phyloP scores from a whole-genome alignment of 495 filamentous ascomycete genomes.

The Beverwykella pulmonaria region DNA sequence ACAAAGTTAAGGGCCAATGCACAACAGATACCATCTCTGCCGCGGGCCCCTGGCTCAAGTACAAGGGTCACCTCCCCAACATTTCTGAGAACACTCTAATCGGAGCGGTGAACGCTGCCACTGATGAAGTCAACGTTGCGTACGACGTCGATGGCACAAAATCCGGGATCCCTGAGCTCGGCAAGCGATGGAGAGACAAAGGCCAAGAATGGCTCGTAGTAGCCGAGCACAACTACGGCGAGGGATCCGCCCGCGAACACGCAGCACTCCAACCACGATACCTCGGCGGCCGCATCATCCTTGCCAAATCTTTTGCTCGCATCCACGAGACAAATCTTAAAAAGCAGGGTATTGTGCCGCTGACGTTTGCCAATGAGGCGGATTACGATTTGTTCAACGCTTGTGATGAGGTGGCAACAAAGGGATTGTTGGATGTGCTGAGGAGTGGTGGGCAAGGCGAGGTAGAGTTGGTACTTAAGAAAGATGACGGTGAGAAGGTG shows the following conservation, averaged over 20 bases:
- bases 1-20: slow-evolving; percentile 96
- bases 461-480: slow-evolving; percentile 64
- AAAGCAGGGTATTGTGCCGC: slow-evolving; percentile 95
- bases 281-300: slow-evolving; percentile 83
- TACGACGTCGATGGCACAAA: slow-evolving; percentile 74
- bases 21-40: slow-evolving; percentile 98
- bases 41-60: slow-evolving; percentile 98
- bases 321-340: slow-evolving; percentile 99
- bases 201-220: slow-evolving; percentile 84
- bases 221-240: slow-evolving; percentile 97
- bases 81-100: slow-evolving; percentile 99
- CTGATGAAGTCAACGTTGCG: slow-evolving; percentile 86
- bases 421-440: slow-evolving; percentile 81
- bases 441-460: slow-evolving; percentile 77
- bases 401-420: slow-evolving; percentile 77
- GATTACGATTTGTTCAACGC: slow-evolving; percentile 84
- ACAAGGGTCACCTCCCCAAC: slow-evolving; percentile 99
- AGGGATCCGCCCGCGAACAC: slow-evolving; percentile 92
- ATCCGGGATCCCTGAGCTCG: slow-evolving; percentile 80
- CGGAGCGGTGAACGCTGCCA: slow-evolving; percentile 90
- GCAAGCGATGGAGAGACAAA: slow-evolving; percentile 72
- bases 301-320: slow-evolving; percentile 88
- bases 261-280: slow-evolving; percentile 95
- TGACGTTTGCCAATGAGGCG: slow-evolving; percentile 81
- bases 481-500: slow-evolving; percentile 61